Percentiles rank a stretch among this genome's conserved stretches.
These are phyloP conservation scores for Carex myosuroides DNA, from an alignment of 176 grass and related monocot genomes.

Conservation along the genomic window DNA sequence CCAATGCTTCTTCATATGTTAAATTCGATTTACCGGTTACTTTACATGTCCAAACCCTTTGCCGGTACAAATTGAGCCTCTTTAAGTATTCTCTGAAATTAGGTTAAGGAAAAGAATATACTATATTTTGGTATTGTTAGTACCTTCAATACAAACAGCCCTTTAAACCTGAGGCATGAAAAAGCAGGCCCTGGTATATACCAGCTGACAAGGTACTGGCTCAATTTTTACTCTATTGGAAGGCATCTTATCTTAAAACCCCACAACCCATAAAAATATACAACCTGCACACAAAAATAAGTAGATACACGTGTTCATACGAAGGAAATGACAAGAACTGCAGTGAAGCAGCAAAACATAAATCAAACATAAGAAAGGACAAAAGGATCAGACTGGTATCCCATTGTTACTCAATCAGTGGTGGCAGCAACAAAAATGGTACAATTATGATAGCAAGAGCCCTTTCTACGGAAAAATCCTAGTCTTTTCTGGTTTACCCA, in stretches of 20 bases:
- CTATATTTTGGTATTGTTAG: background rate
- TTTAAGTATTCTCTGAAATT: conserved; percentile 69
- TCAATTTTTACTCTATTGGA: background rate
- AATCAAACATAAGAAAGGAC: background rate
- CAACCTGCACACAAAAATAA: background rate
- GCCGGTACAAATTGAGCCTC: conserved; percentile 63
- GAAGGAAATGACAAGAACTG: background rate
- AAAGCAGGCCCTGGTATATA: background rate
- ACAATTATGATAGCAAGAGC: background rate
- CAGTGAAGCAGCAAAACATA: background rate
- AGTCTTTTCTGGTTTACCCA: background rate
- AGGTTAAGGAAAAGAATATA: conserved; percentile 43
- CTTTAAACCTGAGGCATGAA: background rate
- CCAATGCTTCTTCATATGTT: conserved; percentile 89
- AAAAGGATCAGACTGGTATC: background rate
- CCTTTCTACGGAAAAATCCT: background rate
- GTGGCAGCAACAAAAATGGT: background rate
- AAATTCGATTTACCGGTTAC: conserved; percentile 73
- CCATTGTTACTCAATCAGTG: background rate
- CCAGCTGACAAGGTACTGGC: background rate
- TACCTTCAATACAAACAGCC: background rate
- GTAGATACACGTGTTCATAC: background rate
- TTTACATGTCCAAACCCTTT: conserved; percentile 78
- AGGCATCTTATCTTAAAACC: background rate
- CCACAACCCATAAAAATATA: background rate